Percentiles rank a stretch among this genome's conserved stretches.
phyloP scores from a whole-genome alignment of 1,139 yeast genomes.

The Suhomyces atakaporum region DNA sequence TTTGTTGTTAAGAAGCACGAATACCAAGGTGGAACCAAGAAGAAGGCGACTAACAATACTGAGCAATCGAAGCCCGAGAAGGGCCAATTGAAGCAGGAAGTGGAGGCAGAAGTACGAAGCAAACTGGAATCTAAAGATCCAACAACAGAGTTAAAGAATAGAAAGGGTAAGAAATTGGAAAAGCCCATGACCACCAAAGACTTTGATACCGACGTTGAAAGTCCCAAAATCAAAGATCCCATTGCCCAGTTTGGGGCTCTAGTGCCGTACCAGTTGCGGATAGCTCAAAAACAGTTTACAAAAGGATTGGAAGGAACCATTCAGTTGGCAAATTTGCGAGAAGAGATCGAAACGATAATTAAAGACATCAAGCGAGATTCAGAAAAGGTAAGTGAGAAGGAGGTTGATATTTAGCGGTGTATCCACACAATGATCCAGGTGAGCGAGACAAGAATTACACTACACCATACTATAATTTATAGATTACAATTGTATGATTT shows the following conservation, averaged over 20 bases:
- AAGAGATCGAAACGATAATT: constrained; percentile 19
- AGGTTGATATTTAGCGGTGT: too few relatives aligned
- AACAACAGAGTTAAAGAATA: constrained; percentile 1
- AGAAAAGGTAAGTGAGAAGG: neutral
- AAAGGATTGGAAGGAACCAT: constrained; percentile 31
- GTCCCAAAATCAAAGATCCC: constrained; percentile 40
- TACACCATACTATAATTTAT: too few relatives aligned
- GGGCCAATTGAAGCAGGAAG: neutral
- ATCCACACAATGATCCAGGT: too few relatives aligned
- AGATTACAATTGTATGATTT: too few relatives aligned
- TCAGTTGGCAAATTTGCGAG: constrained; percentile 28
- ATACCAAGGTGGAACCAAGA: constrained; percentile 1
- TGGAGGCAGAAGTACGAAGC: neutral
- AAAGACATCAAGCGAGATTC: constrained; percentile 5
- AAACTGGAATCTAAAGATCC: constrained; percentile 1
- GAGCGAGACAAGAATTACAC: too few relatives aligned
- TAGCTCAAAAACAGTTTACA: constrained; percentile 41
- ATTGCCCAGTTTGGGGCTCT: constrained; percentile 53
- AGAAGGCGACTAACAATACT: too few relatives aligned
- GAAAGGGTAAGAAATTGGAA: constrained; percentile 4
- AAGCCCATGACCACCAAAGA: neutral
- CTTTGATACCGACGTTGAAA: neutral
- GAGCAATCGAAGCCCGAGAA: constrained; percentile 2
- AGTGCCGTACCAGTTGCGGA: constrained; percentile 44
- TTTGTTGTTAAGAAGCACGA: constrained; percentile 4